Base-by-base conservation (phyloP, 345 rosid species). In the Aquilaria malaccensis region DNA sequence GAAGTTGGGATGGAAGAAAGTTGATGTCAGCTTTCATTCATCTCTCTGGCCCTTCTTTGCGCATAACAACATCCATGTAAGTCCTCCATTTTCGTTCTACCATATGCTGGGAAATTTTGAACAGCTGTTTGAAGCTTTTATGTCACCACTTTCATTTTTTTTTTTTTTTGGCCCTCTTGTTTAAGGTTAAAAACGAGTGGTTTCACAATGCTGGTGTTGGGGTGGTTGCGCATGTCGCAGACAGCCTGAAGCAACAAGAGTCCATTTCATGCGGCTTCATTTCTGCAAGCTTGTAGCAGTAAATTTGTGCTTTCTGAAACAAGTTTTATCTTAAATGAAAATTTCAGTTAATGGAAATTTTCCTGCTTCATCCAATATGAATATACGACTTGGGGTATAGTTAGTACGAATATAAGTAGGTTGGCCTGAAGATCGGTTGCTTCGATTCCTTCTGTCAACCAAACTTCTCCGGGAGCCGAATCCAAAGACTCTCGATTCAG, bases 1-100 rank as follows among this genome's bases (percentile, higher is more conserved):
- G 78, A 88, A 76, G 61, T 51, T 87, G 61, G 97, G 97, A 57
- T 93, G 99, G 99, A 93, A 77, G 67, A 93, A 90, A 76, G 92
- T 93, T 2, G 99, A 90, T 66, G 99, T 94, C 76, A 94, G 95
- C 78, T 90, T 94, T 73, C 97, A 88, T 70, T 90, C 97, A 0
- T 75, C 99, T 0, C 70, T 86, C 66, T 94, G 92, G 99, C 92
- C 97, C 37, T 94, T 87, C 80, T 83, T 90, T 61, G 99, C 99
- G 31, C 97, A 94, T 60, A 90, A 94, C 75, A 90, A 94, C 74
- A 87, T 94, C 45, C 97, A 94, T 31, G 99, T 90, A 80, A 55
- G 3, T 15, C 52, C 62, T 62, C 56, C 11, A 60, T 52, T 60
- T 45, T 2, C 43, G 55, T 58, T 30, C 65, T 62, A 11, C 30